Base-by-base conservation (phyloP, 352 stramenopile genomes). In the Phytophthora tentaculata region DNA sequence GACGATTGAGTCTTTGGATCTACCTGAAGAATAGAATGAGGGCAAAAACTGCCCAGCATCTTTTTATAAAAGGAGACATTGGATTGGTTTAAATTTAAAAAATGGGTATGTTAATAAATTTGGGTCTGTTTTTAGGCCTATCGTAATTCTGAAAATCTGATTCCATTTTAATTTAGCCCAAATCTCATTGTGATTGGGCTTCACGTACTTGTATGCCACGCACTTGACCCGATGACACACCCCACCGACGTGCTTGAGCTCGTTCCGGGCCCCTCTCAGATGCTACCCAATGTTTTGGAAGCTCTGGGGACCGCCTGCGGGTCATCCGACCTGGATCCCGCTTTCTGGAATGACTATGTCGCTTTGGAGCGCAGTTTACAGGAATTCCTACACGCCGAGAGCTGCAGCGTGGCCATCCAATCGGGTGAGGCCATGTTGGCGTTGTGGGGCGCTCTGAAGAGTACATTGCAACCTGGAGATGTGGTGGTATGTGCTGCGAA, bases 351-450 rank as follows among this genome's bases (percentile, higher is more conserved):
- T 44, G 80, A 88, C 65, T 88, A 88, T 51, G 50, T 88, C 28
- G 67, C 65, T 43, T 59, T 88, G 20, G 77, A 84, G 56, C 51
- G 39, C 14, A 55, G 23, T 14, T 29, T 88, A 29, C 68, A 88
- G 69, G 3, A 52, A 16, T 55, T 88, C 7, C 58, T 88, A 20
- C 50, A 73, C 51, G 76, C 79, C 13, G 28, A 71, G 20, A 69
- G 71, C 9, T 73, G 64, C 59, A 73, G 62, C 22, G 67, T 88
- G 19, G 75, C 73, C 43, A 83, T 88, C 47, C 75, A 83, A 52
- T 88, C 80, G n/a, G 77, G 80, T 20, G 80, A 88, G 67, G 80
- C 77, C 49, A 88, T 88, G 80, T 58, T 83, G 49, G 66, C 68
- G 14, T 61, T 88, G 53, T 88, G 80, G 80, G 80, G 80, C 20